Percentiles rank a stretch among this genome's conserved stretches.
Conservation (phyloP, 257 asterid genomes). For the Rhazya stricta region DNA sequence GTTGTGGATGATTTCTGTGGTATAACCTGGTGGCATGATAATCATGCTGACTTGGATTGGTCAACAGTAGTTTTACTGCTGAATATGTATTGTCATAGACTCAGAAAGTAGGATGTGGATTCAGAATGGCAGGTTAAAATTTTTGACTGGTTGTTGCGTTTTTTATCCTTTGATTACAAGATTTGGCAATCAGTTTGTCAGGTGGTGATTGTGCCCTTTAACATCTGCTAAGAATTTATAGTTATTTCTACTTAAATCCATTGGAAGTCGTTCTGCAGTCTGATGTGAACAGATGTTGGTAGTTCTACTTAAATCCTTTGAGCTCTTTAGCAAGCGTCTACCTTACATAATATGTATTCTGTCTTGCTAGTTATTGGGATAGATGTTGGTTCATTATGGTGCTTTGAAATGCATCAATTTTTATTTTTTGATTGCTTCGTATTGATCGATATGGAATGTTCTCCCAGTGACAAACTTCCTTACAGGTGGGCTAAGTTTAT, state of each 20-base stretch:
- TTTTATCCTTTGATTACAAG: neutral
- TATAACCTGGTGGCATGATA: conserved; percentile 9
- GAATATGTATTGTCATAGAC: neutral
- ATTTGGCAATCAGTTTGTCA: neutral
- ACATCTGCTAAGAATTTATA: neutral
- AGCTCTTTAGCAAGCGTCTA: neutral
- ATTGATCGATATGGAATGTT: neutral
- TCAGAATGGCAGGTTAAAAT: conserved; percentile 9
- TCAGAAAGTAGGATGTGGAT: conserved; percentile 11
- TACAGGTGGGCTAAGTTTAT: neutral
- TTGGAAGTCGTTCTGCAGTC: neutral
- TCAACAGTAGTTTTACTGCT: neutral
- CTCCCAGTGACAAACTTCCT: neutral
- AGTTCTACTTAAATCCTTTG: no score
- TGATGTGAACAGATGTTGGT: neutral
- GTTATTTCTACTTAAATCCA: neutral
- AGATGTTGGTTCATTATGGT: conserved; percentile 3
- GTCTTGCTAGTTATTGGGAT: neutral
- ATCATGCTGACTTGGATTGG: conserved; percentile 1
- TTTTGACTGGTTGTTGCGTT: neutral
- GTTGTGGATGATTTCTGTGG: conserved; percentile 10
- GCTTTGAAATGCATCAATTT: neutral
- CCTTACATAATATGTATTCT: neutral
- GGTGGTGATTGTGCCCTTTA: neutral
- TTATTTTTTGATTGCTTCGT: neutral